These are phyloP conservation scores for Peribolospora baueri DNA, from an alignment of 768 basidiomycete genomes.

Conservation along the genomic window DNA sequence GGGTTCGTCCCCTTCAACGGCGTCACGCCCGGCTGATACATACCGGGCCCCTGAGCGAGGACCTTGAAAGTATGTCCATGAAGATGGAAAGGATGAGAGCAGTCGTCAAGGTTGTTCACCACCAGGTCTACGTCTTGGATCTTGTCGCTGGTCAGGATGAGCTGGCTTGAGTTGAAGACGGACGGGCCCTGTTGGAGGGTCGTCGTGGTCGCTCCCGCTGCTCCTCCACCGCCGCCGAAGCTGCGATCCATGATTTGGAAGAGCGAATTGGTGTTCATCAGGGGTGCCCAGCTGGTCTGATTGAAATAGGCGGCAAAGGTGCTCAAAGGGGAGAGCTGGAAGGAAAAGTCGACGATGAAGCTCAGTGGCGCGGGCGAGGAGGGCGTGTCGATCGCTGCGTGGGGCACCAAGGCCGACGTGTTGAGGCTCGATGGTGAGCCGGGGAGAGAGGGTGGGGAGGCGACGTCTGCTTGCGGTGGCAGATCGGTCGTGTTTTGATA, in stretches of 20 bases:
- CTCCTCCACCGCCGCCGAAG: neutral
- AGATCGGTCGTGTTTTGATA: no score
- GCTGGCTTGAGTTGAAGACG: constrained; percentile 1
- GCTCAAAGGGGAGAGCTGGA: no score
- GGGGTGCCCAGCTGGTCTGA: neutral
- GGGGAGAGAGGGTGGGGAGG: no score
- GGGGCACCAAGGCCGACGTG: no score
- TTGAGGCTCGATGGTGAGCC: no score
- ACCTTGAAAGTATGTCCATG: neutral
- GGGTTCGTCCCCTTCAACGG: constrained; percentile 10
- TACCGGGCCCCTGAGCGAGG: neutral
- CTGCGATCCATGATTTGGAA: neutral
- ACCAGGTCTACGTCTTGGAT: constrained; percentile 7
- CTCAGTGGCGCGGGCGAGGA: no score
- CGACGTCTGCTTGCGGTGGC: no score
- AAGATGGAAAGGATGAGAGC: constrained; percentile 14
- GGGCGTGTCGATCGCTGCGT: no score
- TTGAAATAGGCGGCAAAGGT: constrained; percentile 2
- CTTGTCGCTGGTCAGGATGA: constrained; percentile 5
- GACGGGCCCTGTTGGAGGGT: neutral
- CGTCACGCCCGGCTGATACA: neutral
- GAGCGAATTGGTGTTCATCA: neutral
- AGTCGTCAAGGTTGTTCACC: constrained; percentile 16
- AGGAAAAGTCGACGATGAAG: neutral
- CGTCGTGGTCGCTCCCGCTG: no score